Base-by-base conservation (phyloP, 192 early-diverging fungal species). In the Entophlyctis luteolus region DNA sequence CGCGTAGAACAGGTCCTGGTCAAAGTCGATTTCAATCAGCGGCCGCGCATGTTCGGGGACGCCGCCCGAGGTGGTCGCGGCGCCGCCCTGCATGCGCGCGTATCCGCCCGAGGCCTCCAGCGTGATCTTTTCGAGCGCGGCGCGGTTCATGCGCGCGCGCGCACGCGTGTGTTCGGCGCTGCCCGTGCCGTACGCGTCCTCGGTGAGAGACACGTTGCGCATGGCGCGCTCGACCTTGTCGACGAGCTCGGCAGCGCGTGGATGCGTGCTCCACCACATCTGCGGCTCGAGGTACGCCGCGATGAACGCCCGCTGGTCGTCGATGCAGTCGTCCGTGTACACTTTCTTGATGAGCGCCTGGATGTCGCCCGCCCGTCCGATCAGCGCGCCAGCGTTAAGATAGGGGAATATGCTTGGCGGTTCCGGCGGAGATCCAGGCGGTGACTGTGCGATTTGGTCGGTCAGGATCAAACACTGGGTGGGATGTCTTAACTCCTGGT, bases 351-450 rank as follows among this genome's bases (percentile, higher is more conserved):
- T 34, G 20, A 70, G 32, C n/a, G 42, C 45, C n/a, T 46, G 22
- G 16, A 73, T n/a, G 12, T 62, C n/a, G 6, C 50, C 49, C 6
- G 72, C 72, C 5, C 38, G 48, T 28, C 66, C 65, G 22, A 73
- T 70, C 67, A 73, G 27, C 2, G 57, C 50, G 14, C 72, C 72
- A 32, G 72, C 72, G 48, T 73, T 73, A 27, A 73, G 53, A 35
- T 31, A 73, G 4, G 25, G 35, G 36, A 48, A 73, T 23, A 53
- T 35, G 20, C 52, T 46, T 31, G 63, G 46, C 18, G 35, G 33
- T 5, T 1, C 28, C 6, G 52, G 10, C 33, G 36, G 45, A 29
- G 22, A 53, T 20, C 8, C 8, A 6, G 6, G 10, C 29, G 52
- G 29, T 53, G 52, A 27, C 8, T 20, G 22, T 29, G 52, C 23